Evolutionary conservation across 2,329 filamentous ascomycete species (phyloP).

Genomic region (Xylariaceae sp.): DNA sequence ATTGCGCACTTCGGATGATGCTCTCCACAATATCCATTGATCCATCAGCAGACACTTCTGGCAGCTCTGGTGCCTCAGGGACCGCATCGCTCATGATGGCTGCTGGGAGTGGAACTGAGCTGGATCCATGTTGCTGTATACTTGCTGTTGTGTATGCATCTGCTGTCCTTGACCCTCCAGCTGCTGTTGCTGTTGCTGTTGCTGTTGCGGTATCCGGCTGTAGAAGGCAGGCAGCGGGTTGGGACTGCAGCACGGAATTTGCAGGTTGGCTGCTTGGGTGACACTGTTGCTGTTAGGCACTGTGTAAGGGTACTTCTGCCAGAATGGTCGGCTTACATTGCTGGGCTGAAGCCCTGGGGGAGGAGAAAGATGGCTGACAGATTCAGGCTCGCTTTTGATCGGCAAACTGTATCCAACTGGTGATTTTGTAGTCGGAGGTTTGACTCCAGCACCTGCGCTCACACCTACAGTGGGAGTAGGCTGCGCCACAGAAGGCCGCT

Average conservation of each 20-base stretch:
- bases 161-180: not conserved
- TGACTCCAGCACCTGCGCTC: too few relatives aligned
- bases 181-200: slow-evolving; percentile 3
- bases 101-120: not conserved
- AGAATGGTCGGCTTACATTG: slow-evolving; percentile 31
- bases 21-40: slow-evolving; percentile 30
- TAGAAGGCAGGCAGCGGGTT: too few relatives aligned
- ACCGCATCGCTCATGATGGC: not conserved
- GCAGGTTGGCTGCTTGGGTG: slow-evolving; percentile 12
- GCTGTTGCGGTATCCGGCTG: not conserved
- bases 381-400: slow-evolving; percentile 7
- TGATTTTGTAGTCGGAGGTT: too few relatives aligned
- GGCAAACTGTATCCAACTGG: not conserved
- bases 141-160: slow-evolving; percentile 1
- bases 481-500: slow-evolving; percentile 11
- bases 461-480: not conserved
- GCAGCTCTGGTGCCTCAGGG: slow-evolving; percentile 17
- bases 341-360: slow-evolving; percentile 21
- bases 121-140: not conserved
- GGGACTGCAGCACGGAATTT: not conserved
- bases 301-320: slow-evolving; percentile 24
- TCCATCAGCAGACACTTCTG: slow-evolving; percentile 28
- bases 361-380: slow-evolving; percentile 14
- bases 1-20: slow-evolving; percentile 28
- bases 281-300: slow-evolving; percentile 30